Evolutionary conservation across 495 filamentous ascomycete genomes (phyloP).

Genomic region (Penicillium macrosclerotiorum): DNA sequence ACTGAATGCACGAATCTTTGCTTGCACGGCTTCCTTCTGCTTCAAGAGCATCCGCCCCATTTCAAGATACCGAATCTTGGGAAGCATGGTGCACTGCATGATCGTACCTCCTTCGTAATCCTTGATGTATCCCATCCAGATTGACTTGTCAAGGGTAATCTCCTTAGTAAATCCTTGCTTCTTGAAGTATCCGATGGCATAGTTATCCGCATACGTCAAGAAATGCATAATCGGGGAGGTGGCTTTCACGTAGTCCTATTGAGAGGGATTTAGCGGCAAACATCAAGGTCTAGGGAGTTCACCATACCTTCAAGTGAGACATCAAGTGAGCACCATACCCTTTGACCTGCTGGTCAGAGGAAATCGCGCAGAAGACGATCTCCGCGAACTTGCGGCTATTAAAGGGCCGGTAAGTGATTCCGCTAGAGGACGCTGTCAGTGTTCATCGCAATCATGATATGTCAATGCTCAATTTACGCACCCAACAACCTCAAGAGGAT

Average conservation of each 20-base stretch:
- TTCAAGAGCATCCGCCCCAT: conserved; percentile 92
- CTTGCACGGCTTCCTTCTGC: conserved; percentile 90
- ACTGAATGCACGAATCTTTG: conserved; percentile 89
- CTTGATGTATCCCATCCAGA: conserved; percentile 99
- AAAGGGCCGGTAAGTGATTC: conserved; percentile 96
- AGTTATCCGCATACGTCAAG: conserved; percentile 97
- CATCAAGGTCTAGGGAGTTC: neutral
- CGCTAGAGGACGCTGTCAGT: conserved; percentile 46
- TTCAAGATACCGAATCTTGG: conserved; percentile 91
- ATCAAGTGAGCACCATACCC: conserved; percentile 97
- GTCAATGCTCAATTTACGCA: conserved; percentile 28
- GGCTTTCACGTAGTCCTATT: conserved; percentile 89
- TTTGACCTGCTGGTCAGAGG: conserved; percentile 96
- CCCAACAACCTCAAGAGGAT: conserved; percentile 89
- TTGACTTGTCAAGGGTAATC: conserved; percentile 82
- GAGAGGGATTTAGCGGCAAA: conserved; percentile 11
- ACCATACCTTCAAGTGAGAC: conserved; percentile 79
- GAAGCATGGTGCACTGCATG: conserved; percentile 98
- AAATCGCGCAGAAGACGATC: conserved; percentile 98
- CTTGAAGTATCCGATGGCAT: conserved; percentile 98
- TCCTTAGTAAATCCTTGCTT: conserved; percentile 99
- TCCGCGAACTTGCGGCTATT: conserved; percentile 91
- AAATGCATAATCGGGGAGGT: conserved; percentile 98
- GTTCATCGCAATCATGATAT: neutral
- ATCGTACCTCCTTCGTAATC: conserved; percentile 99